Evolutionary conservation across 768 basidiomycete genomes (phyloP).

Genomic region (Agaricus sinodeliciosus): DNA sequence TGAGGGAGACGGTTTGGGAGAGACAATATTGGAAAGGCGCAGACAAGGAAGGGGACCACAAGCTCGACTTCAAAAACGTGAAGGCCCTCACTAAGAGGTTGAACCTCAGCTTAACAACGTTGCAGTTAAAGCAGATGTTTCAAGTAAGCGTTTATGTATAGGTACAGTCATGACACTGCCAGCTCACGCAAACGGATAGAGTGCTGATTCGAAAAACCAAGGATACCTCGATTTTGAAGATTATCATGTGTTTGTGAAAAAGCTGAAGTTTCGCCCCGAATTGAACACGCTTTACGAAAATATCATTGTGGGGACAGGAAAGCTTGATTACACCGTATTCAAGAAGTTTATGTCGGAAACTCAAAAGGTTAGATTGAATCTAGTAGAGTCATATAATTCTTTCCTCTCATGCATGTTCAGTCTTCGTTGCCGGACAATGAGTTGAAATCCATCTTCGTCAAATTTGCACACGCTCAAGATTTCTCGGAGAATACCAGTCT

Average conservation of each 20-base stretch:
- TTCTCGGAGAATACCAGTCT: conserved; percentile 22
- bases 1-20: conserved; percentile 70
- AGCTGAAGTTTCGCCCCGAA: conserved; percentile 81
- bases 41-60: conserved; percentile 54
- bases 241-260: conserved; percentile 78
- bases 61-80: conserved; percentile 64
- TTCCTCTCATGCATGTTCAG: conserved; percentile 17
- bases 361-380: conserved; percentile 29
- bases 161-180: neutral
- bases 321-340: conserved; percentile 37
- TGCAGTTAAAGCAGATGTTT: conserved; percentile 53
- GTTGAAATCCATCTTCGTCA: conserved; percentile 27
- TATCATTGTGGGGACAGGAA: conserved; percentile 21
- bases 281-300: conserved; percentile 55
- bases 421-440: conserved; percentile 26
- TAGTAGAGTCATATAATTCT: neutral
- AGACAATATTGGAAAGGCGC: conserved; percentile 77
- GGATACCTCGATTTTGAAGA: conserved; percentile 69
- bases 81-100: conserved; percentile 64
- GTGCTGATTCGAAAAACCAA: conserved; percentile 49
- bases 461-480: conserved; percentile 20
- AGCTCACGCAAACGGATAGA: conserved; percentile 28
- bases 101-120: conserved; percentile 52
- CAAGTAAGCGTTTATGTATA: conserved; percentile 30
- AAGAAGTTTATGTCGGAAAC: conserved; percentile 37